Evolutionary conservation across 768 basidiomycete species (phyloP).

Genomic region (Lanmaoa rubissima): DNA sequence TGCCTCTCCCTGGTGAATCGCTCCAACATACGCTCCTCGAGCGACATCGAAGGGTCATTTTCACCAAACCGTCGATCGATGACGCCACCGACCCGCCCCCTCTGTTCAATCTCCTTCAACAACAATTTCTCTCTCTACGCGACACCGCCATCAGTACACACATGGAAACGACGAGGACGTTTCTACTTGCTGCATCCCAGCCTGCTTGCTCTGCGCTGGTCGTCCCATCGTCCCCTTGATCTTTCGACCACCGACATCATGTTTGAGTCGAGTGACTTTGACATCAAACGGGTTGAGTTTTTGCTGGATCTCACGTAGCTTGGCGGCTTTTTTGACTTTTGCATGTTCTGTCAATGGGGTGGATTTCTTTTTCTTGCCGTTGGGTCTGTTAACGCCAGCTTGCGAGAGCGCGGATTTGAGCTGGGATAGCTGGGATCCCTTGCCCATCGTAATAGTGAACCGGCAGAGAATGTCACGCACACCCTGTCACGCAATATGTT

Average conservation of each 20-base stretch:
- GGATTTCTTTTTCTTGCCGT: conserved; percentile 67
- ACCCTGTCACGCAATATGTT: neutral
- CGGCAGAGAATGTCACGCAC: neutral
- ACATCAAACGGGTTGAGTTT: conserved; percentile 93
- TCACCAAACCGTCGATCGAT: conserved; percentile 96
- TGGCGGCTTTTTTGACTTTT: conserved; percentile 77
- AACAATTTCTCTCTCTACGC: conserved; percentile 80
- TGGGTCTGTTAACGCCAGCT: conserved; percentile 70
- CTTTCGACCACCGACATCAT: conserved; percentile 87
- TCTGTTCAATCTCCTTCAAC: conserved; percentile 83
- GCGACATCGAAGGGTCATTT: conserved; percentile 85
- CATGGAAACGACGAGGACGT: conserved; percentile 20
- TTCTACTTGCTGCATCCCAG: conserved; percentile 81
- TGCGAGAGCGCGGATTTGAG: conserved; percentile 81
- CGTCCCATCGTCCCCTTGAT: conserved; percentile 79
- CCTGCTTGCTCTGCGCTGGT: conserved; percentile 87
- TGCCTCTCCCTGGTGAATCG: conserved; percentile 92
- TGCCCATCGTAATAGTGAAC: conserved; percentile 35
- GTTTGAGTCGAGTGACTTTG: conserved; percentile 88
- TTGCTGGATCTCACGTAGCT: conserved; percentile 79
- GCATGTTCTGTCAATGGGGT: conserved; percentile 62
- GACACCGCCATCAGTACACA: conserved; percentile 4
- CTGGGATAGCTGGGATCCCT: conserved; percentile 88
- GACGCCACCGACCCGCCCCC: conserved; percentile 81
- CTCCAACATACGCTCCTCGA: conserved; percentile 96